Percentiles rank a stretch among this genome's conserved stretches.
Conservation (phyloP, 768 basidiomycete genomes). For the Auricularia heimuer region DNA sequence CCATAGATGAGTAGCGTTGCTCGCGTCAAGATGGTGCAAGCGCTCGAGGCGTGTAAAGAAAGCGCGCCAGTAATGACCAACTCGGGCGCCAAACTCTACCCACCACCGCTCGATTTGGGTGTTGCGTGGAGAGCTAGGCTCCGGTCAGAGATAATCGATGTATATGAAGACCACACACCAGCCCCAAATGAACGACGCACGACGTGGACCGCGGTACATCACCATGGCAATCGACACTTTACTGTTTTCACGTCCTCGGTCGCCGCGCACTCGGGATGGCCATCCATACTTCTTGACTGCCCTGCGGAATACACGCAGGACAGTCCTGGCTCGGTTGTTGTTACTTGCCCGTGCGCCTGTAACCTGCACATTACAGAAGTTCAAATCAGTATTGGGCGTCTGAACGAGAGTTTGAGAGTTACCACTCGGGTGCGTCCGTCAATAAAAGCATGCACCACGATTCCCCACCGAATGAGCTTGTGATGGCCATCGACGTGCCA, state of each 20-base stretch:
- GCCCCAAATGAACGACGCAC: slow-evolving; percentile 23
- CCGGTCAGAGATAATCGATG: no score
- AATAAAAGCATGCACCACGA: slow-evolving; percentile 9
- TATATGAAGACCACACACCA: slow-evolving; percentile 10
- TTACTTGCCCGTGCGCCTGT: slow-evolving; percentile 14
- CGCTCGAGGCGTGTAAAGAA: not conserved
- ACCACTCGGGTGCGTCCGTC: slow-evolving; percentile 5
- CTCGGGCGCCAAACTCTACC: slow-evolving; percentile 12
- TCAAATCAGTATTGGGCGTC: slow-evolving; percentile 3
- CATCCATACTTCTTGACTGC: slow-evolving; percentile 10
- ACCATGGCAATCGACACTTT: slow-evolving; percentile 27
- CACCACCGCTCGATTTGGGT: slow-evolving; percentile 11
- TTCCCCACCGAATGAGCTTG: not conserved
- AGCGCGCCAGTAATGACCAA: slow-evolving; percentile 10
- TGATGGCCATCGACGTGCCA: not conserved
- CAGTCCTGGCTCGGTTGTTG: slow-evolving; percentile 19
- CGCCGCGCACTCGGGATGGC: slow-evolving; percentile 24
- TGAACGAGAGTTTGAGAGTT: not conserved
- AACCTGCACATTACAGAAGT: slow-evolving; percentile 9
- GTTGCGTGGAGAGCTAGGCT: slow-evolving; percentile 11
- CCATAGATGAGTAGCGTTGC: slow-evolving; percentile 11
- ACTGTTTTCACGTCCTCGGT: slow-evolving; percentile 28
- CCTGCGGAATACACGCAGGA: slow-evolving; percentile 16
- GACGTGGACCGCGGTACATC: slow-evolving; percentile 18
- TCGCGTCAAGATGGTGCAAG: slow-evolving; percentile 7